Evolutionary conservation across 768 basidiomycete species (phyloP).

Genomic region (Filobasidium floriforme): DNA sequence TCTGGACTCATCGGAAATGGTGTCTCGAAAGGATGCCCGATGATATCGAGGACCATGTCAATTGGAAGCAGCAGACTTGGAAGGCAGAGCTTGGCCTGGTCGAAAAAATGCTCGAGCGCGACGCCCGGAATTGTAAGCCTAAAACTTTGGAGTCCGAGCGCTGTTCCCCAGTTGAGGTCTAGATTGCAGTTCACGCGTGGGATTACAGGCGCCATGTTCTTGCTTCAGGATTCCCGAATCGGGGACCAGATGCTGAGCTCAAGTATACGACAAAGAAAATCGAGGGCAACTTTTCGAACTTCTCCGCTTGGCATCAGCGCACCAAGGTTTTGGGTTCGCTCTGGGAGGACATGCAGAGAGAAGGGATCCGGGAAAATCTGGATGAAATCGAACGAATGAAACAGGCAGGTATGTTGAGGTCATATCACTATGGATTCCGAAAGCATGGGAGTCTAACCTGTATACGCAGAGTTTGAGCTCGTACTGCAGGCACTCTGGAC

Average conservation of each 20-base stretch:
- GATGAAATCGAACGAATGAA: conserved; percentile 48
- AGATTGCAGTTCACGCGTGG: conserved; percentile 76
- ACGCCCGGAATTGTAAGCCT: conserved; percentile 80
- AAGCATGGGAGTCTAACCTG: neutral
- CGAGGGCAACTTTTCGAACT: conserved; percentile 88
- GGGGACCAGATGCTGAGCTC: conserved; percentile 61
- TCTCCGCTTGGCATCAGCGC: conserved; percentile 97
- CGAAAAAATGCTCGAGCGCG: conserved; percentile 84
- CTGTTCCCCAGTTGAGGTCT: no score
- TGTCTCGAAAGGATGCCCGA: conserved; percentile 78
- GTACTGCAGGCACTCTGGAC: conserved; percentile 92
- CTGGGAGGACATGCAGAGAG: conserved; percentile 53
- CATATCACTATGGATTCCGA: neutral
- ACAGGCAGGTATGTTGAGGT: conserved; percentile 57
- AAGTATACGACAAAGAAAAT: conserved; percentile 84
- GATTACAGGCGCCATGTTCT: conserved; percentile 83
- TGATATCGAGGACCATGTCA: conserved; percentile 51
- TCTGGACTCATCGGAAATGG: conserved; percentile 97
- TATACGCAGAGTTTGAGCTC: conserved; percentile 71
- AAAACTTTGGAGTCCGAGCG: neutral
- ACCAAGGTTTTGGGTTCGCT: conserved; percentile 66
- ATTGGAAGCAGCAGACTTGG: conserved; percentile 76
- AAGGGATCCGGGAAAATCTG: conserved; percentile 33
- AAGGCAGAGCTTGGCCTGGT: conserved; percentile 74
- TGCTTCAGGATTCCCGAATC: conserved; percentile 54